Base-by-base conservation (phyloP, 1,139 yeast genomes). In the Wickerhamomyces sp. region DNA sequence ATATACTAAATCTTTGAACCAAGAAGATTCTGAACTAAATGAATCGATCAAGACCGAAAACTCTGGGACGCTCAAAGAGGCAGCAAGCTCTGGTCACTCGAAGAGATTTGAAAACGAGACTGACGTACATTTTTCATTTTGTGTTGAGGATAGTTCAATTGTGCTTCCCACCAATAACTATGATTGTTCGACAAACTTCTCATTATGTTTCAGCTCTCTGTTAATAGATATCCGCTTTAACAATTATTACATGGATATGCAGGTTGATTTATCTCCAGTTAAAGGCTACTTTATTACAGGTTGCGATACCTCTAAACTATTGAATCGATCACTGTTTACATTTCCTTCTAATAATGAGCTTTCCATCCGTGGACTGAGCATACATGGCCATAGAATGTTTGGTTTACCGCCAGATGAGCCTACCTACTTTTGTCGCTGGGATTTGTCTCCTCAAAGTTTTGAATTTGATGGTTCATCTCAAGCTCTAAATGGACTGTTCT, bases 401-500 rank as follows among this genome's bases (percentile, higher is more conserved):
- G 97, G 98, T 0, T 60, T 88, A 1, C 96, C 96, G 0, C 97
- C 97, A 0, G 68, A 72, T 3, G 95, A 87, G 56, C 86, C 92
- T 1, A 87, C 97, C 0, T 92, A 87, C 56, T 79, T 76, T 48
- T 89, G 96, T 56, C 82, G 86, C 47, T 92, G 97, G 97, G 90
- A 85, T 48, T 76, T 90, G 48, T 77, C 76, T 24, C 60, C 84
- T 3, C 95, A 89, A 9, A 67, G 67, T 5, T 64, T 89, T 14
- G 45, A 55, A 2, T 64, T 86, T 14, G 72, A 78, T 44, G 74
- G 88, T 1, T 65, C 72, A 3, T 67, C 81, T 0, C 55, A 55
- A 2, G 72, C 81, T 33, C 37, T 81, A 1, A 67, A 65, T 25
- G 71, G 74, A 0, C 55, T 87, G 6, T 54, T 54, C 0, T 60